Conservation (phyloP, 2,329 filamentous ascomycete species). For the Cladophialophora exuberans region DNA sequence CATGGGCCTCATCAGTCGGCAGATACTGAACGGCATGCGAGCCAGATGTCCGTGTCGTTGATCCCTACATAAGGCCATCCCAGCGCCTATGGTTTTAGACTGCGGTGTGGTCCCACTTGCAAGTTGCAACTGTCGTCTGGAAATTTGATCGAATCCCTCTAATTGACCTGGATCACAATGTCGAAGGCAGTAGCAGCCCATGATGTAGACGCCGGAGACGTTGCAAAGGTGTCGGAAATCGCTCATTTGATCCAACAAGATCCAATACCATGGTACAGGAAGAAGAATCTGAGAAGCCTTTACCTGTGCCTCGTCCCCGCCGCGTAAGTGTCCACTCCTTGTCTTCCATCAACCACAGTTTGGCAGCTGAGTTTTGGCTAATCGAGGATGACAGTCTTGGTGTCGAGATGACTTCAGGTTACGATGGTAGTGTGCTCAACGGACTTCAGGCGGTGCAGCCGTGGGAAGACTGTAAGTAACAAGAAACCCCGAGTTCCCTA, state of each 20-base stretch:
- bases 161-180: slow-evolving; percentile 10
- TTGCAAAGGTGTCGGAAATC: slow-evolving; percentile 25
- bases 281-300: slow-evolving; percentile 60
- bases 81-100: background rate
- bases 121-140: background rate
- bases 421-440: slow-evolving; percentile 30
- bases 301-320: slow-evolving; percentile 63
- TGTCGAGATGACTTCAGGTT: slow-evolving; percentile 60
- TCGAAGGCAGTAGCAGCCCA: slow-evolving; percentile 21
- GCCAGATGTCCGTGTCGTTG: background rate
- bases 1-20: background rate
- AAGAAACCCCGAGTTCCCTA: slow-evolving; percentile 42
- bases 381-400: slow-evolving; percentile 54
- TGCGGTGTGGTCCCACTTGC: background rate
- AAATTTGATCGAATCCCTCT: background rate
- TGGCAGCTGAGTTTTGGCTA: too few species aligned
- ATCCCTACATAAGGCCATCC: slow-evolving; percentile 2
- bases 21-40: background rate
- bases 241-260: slow-evolving; percentile 36
- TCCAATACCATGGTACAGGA: slow-evolving; percentile 57
- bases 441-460: slow-evolving; percentile 24
- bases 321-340: slow-evolving; percentile 38
- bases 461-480: slow-evolving; percentile 42
- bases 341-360: background rate
- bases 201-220: slow-evolving; percentile 23